Percentiles rank a stretch among this genome's conserved stretches.
Conservation (phyloP, 306 rosid species). For the Citrullus colocynthis region DNA sequence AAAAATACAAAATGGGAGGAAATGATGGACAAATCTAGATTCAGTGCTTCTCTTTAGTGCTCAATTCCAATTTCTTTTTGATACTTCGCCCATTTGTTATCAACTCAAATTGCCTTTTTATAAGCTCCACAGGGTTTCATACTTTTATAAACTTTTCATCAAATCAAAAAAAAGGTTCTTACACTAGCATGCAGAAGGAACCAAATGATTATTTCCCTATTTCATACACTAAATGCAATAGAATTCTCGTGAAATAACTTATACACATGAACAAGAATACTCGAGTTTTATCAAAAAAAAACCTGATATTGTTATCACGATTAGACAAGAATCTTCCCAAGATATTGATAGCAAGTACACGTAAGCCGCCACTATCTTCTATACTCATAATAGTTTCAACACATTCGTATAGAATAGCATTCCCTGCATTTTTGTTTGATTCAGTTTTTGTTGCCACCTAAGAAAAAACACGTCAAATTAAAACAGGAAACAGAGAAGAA, state of each 20-base stretch:
- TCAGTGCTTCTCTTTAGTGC: background rate
- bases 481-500: background rate
- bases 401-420: constrained; percentile 90
- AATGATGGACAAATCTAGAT: background rate
- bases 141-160: background rate
- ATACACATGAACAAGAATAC: background rate
- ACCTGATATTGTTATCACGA: constrained; percentile 98
- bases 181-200: background rate
- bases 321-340: constrained; percentile 95
- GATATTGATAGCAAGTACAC: constrained; percentile 94
- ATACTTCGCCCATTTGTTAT: background rate
- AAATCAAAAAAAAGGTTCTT: background rate
- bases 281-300: constrained; percentile 4
- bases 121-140: background rate
- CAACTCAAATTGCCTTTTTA: background rate
- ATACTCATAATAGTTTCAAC: constrained; percentile 97
- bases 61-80: background rate
- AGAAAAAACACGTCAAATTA: constrained; percentile 16
- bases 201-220: background rate
- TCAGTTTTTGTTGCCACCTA: constrained; percentile 98
- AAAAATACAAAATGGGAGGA: background rate
- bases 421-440: constrained; percentile 93
- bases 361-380: constrained; percentile 92
- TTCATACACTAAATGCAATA: background rate
- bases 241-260: background rate